Percentiles rank a stretch among this genome's conserved stretches.
These are phyloP conservation scores for Exophiala bonariae DNA, from an alignment of 2,329 filamentous ascomycete species.

Conservation along the genomic window DNA sequence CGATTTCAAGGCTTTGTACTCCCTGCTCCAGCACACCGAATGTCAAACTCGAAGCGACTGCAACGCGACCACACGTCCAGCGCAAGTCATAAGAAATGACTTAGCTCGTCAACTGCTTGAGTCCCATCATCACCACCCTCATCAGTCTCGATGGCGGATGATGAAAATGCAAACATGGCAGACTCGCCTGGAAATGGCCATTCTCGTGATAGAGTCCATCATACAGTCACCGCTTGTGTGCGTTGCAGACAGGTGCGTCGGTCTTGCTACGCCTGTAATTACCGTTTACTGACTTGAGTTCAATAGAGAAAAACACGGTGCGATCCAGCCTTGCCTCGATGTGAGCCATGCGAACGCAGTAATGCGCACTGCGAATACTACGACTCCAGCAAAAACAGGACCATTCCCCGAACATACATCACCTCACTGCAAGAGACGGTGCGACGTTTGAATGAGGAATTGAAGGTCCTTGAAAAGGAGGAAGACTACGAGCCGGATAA, in stretches of 20 bases:
- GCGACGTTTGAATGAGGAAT: slow-evolving; percentile 75
- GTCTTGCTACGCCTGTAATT: not conserved
- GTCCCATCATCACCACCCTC: not conserved
- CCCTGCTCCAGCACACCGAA: no score
- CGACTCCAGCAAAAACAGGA: slow-evolving; percentile 81
- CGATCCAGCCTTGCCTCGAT: slow-evolving; percentile 87
- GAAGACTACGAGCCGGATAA: slow-evolving; percentile 69
- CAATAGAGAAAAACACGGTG: slow-evolving; percentile 90
- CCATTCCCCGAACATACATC: slow-evolving; percentile 88
- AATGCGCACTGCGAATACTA: slow-evolving; percentile 94
- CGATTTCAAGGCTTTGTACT: no score
- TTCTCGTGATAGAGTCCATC: slow-evolving; percentile 28
- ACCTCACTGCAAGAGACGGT: slow-evolving; percentile 88
- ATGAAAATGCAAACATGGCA: slow-evolving; percentile 21
- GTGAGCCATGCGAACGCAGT: slow-evolving; percentile 87
- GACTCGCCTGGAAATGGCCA: slow-evolving; percentile 16
- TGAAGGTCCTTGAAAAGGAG: slow-evolving; percentile 75
- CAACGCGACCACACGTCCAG: no score
- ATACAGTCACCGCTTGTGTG: slow-evolving; percentile 51
- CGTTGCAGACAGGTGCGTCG: slow-evolving; percentile 49
- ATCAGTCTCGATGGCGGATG: slow-evolving; percentile 15
- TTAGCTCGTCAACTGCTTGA: no score
- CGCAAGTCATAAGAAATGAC: slow-evolving; percentile 2
- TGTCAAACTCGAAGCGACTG: no score
- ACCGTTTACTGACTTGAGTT: slow-evolving; percentile 27